A percentile compares a stretch with the other conserved stretches of the same genome.
Conservation (phyloP, 2,329 filamentous ascomycete species). For the Paecilomyces sp. region DNA sequence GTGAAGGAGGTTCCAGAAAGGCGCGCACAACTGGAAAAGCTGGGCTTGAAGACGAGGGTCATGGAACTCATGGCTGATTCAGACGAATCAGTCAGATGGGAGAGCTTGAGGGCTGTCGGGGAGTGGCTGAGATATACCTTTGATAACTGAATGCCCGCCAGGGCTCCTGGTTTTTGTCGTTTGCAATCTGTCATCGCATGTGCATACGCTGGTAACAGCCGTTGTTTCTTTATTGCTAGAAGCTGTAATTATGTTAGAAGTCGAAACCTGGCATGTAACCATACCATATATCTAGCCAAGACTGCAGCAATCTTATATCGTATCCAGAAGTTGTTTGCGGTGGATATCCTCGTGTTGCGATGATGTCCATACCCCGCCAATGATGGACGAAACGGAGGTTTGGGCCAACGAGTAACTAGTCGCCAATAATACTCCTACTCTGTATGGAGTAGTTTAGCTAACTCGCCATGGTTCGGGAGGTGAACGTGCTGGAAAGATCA, state of each 20-base stretch:
- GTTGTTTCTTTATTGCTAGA: background rate
- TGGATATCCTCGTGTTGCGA: background rate
- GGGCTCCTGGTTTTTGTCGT: background rate
- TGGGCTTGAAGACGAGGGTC: conserved; percentile 76
- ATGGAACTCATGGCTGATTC: conserved; percentile 91
- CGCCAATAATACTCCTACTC: background rate
- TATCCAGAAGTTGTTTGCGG: background rate
- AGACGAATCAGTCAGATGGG: conserved; percentile 86
- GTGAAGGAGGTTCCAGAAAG: conserved; percentile 87
- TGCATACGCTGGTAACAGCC: background rate
- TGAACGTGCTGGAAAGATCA: background rate
- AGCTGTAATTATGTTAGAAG: background rate
- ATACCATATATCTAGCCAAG: background rate
- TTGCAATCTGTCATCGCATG: background rate
- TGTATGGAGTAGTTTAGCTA: background rate
- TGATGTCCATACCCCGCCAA: background rate
- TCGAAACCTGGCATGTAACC: background rate
- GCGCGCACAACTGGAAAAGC: conserved; percentile 69
- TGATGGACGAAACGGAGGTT: background rate
- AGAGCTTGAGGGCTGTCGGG: conserved; percentile 77
- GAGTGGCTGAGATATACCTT: conserved; percentile 70
- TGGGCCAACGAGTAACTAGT: background rate
- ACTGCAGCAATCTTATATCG: background rate
- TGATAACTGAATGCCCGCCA: conserved; percentile 32
- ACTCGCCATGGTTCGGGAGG: background rate